Conservation (phyloP, 257 asterid genomes). For the Rehmannia glutinosa region DNA sequence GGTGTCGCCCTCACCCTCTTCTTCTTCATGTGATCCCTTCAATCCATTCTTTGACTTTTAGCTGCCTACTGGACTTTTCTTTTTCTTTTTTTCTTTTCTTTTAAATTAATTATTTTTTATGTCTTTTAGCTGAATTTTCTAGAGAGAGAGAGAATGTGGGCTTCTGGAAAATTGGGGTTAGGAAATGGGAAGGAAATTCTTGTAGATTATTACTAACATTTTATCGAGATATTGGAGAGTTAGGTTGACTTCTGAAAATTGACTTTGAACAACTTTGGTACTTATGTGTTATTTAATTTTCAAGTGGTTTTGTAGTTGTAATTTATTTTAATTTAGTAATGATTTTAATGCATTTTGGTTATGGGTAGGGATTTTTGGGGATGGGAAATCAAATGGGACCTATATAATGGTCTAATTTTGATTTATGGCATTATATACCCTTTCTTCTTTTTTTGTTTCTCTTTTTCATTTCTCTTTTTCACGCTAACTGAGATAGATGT, state of each 20-base stretch:
- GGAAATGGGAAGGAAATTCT: constrained; percentile 8
- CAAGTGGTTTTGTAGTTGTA: neutral
- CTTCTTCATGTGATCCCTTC: constrained; percentile 44
- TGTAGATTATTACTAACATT: neutral
- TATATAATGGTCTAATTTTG: no score
- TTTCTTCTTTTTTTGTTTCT: no score
- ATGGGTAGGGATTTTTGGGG: no score
- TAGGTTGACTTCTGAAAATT: constrained; percentile 1
- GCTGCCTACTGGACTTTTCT: neutral
- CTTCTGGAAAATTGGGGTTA: neutral
- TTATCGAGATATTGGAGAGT: neutral
- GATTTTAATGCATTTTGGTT: neutral
- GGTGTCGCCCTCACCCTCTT: constrained; percentile 64
- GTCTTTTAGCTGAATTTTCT: constrained; percentile 18
- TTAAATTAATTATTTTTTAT: constrained; percentile 10
- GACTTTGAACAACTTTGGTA: no score
- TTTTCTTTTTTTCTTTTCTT: neutral
- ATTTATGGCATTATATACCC: no score
- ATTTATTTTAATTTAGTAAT: neutral
- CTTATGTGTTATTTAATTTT: neutral
- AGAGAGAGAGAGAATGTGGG: constrained; percentile 29
- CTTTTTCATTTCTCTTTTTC: no score
- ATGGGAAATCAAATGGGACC: no score
- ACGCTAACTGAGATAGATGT: no score
- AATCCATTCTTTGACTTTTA: constrained; percentile 77